phyloP scores from a whole-genome alignment of 2,329 filamentous ascomycete genomes.

The Colletotrichum viniferum region DNA sequence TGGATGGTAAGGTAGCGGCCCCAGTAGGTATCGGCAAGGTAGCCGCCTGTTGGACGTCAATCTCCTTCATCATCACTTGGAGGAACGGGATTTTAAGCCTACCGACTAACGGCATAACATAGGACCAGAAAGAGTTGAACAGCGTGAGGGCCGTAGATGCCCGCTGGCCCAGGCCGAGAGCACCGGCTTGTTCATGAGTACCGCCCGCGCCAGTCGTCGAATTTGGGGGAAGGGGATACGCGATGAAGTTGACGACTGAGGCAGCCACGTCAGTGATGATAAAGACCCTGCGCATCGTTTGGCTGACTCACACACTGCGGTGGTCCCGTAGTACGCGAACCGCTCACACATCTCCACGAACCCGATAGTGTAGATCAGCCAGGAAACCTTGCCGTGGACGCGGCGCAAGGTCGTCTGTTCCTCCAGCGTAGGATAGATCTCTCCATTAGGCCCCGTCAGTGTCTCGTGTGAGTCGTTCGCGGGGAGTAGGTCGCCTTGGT shows the following conservation, averaged over 20 bases:
- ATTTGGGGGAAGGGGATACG: conserved; percentile 61
- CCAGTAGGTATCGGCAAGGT: conserved; percentile 69
- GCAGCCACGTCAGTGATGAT: conserved; percentile 32
- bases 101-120: conserved; percentile 30
- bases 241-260: conserved; percentile 61
- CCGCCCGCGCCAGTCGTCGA: conserved; percentile 49
- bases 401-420: conserved; percentile 57
- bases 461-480: neutral
- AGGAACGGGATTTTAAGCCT: neutral
- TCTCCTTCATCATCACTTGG: too few species aligned
- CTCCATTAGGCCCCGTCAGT: conserved; percentile 19
- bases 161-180: conserved; percentile 24
- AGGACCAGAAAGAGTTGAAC: conserved; percentile 23
- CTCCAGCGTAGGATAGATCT: conserved; percentile 56
- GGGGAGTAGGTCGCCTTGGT: neutral
- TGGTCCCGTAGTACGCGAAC: conserved; percentile 69
- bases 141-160: conserved; percentile 16
- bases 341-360: conserved; percentile 69
- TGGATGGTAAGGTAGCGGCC: conserved; percentile 77
- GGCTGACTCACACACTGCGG: conserved; percentile 59
- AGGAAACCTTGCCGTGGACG: conserved; percentile 57
- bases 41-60: conserved; percentile 40
- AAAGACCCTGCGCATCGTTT: neutral
- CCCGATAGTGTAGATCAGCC: conserved; percentile 61
- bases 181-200: conserved; percentile 24